phyloP scores from a whole-genome alignment of 495 filamentous ascomycete species.

The Aspergillus cavernicola region DNA sequence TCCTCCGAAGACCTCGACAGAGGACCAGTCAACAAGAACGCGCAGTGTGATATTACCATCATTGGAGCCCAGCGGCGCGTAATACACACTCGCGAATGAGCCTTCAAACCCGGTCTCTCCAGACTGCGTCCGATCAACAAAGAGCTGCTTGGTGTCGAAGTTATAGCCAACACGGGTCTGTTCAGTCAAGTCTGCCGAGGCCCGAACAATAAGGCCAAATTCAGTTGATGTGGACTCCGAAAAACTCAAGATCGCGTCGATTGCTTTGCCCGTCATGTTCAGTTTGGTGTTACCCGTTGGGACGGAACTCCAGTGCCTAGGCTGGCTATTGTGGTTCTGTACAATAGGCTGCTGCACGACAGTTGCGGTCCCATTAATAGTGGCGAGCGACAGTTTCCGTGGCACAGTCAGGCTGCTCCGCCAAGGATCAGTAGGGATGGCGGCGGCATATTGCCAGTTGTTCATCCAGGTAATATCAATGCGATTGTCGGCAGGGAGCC shows the following conservation, averaged over 20 bases:
- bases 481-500: slow-evolving; percentile 31
- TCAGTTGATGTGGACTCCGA: slow-evolving; percentile 18
- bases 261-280: slow-evolving; percentile 14
- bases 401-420: slow-evolving; percentile 49
- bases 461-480: slow-evolving; percentile 54
- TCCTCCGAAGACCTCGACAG: slow-evolving; percentile 34
- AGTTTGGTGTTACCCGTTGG: slow-evolving; percentile 11
- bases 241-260: slow-evolving; percentile 23
- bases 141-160: slow-evolving; percentile 30
- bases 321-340: too few species aligned
- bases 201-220: neutral
- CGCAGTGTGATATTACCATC: slow-evolving; percentile 21
- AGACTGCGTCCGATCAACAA: slow-evolving; percentile 27
- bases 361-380: slow-evolving; percentile 11
- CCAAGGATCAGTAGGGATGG: slow-evolving; percentile 41
- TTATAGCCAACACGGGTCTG: slow-evolving; percentile 40
- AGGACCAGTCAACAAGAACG: slow-evolving; percentile 31
- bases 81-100: slow-evolving; percentile 25
- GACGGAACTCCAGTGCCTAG: neutral
- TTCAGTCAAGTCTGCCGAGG: slow-evolving; percentile 31
- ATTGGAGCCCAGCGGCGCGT: slow-evolving; percentile 15
- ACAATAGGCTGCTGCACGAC: slow-evolving; percentile 29
- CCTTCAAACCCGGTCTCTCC: slow-evolving; percentile 23
- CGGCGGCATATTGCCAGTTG: slow-evolving; percentile 55
- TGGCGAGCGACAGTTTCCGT: slow-evolving; percentile 32